These are phyloP conservation scores for Xylariaceae sp. DNA, from an alignment of 2,329 filamentous ascomycete species.

Conservation along the genomic window DNA sequence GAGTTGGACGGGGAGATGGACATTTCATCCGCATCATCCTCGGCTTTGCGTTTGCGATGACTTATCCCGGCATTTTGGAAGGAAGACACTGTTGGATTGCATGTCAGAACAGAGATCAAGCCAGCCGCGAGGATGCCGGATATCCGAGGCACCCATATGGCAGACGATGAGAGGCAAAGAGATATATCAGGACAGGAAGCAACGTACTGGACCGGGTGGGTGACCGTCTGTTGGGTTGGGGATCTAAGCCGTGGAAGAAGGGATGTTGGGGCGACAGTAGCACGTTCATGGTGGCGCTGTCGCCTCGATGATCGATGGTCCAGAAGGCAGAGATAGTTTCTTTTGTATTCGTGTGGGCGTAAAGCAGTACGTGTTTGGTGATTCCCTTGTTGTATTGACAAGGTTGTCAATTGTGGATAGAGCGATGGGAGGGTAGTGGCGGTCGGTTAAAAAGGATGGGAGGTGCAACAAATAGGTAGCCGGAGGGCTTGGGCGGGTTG, in stretches of 20 bases:
- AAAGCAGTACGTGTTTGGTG: too few species aligned
- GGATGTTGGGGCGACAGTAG: conserved; percentile 56
- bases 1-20: conserved; percentile 81
- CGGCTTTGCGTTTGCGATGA: conserved; percentile 78
- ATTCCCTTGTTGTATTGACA: too few species aligned
- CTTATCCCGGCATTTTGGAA: conserved; percentile 49
- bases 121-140: too few species aligned
- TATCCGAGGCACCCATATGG: too few species aligned
- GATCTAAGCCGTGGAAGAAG: conserved; percentile 53
- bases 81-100: conserved; percentile 37
- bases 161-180: neutral
- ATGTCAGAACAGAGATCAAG: conserved; percentile 10
- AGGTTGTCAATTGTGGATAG: too few species aligned
- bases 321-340: too few species aligned
- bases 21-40: conserved; percentile 82
- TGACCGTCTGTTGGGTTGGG: conserved; percentile 48
- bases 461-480: too few species aligned
- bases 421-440: conserved; percentile 1
- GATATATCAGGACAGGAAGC: neutral
- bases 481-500: too few species aligned
- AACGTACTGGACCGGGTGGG: conserved; percentile 51
- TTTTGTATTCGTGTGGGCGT: too few species aligned
- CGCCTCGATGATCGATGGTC: neutral
- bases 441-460: too few species aligned
- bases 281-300: conserved; percentile 51